Base-by-base conservation (phyloP, 768 basidiomycete genomes). In the Phlebiopsis gigantea region DNA sequence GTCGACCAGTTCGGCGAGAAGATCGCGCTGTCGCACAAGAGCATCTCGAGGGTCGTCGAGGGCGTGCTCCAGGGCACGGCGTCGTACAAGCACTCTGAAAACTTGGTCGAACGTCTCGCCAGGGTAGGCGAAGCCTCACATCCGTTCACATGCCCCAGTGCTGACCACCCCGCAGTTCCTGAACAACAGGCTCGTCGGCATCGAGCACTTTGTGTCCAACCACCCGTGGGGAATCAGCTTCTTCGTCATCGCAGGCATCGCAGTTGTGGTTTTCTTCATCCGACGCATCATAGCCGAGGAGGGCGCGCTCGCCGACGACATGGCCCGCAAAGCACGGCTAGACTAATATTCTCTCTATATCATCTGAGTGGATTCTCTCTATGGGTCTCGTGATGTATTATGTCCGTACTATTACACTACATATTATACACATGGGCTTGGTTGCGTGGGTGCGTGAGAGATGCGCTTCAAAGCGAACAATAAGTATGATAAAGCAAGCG, bases 11-110 rank as follows among this genome's bases (percentile, higher is more conserved):
- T 74, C 1, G 83, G 85, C 1, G 71, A 73, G 17, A 70, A 70
- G 8, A 79, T 96, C 62, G 66, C 76, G 49, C 72, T 95, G 28
- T 79, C 82, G 6, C 70, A 73, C 0, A 62, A 71, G 9, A 79
- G 80, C 58, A 73, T 96, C 31, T 86, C 88, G 52, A 79, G 83
- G 0, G 79, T 88, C 2, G 74, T 96, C 5, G 85, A 91, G 42
- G 85, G 81, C 15, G 80, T 85, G 7, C 75, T 81, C 0, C 70
- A 72, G 25, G 82, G 81, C 0, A 73, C 73, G 1, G 67, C 85
- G 0, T 43, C 62, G 4, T 75, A 77, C 60, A 84, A 81, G 63
- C 71, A 90, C 56, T 92, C 90, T 0, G 88, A 88, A 63, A 90
- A 84, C 63, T 39, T 78, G 4, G 64, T 90, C 14, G 90, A 93